Evolutionary conservation across 2,329 filamentous ascomycete genomes (phyloP).

Genomic region (Emergomyces pasteurianus): DNA sequence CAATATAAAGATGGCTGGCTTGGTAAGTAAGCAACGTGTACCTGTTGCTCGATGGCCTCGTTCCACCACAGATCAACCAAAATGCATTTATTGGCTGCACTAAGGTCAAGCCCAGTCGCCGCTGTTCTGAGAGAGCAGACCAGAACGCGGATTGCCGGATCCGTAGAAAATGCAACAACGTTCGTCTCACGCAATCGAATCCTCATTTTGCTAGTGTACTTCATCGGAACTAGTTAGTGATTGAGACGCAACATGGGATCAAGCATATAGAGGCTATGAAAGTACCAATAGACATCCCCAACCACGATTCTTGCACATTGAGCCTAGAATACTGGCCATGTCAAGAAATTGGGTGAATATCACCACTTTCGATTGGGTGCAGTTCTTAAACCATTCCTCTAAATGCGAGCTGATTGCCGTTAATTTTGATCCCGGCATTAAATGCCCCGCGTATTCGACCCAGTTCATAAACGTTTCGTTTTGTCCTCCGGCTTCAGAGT

Average conservation of each 20-base stretch:
- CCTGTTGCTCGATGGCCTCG: conserved; percentile 48
- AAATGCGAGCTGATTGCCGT: conserved; percentile 24
- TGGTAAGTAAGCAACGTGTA: conserved; percentile 3
- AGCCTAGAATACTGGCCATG: conserved; percentile 40
- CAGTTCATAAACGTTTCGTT: conserved; percentile 18
- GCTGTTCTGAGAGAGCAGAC: conserved; percentile 47
- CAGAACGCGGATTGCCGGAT: conserved; percentile 34
- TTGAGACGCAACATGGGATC: background rate
- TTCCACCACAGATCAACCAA: conserved; percentile 53
- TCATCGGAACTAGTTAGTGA: background rate
- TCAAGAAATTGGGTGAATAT: conserved; percentile 49
- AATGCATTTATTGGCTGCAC: conserved; percentile 48
- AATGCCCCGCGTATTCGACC: conserved; percentile 13
- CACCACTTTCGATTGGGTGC: conserved; percentile 43
- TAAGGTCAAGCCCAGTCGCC: conserved; percentile 48
- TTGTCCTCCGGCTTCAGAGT: conserved; percentile 4
- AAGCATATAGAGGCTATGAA: background rate
- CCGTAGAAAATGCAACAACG: conserved; percentile 35
- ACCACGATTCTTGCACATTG: conserved; percentile 38
- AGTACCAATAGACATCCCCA: conserved; percentile 36
- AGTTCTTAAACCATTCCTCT: conserved; percentile 31
- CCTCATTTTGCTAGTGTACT: conserved; percentile 40
- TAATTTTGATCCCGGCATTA: conserved; percentile 31
- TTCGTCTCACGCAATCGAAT: conserved; percentile 33
- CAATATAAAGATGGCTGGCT: background rate